Base-by-base conservation (phyloP, 805 yeast species). In the Pichia deserticola region DNA sequence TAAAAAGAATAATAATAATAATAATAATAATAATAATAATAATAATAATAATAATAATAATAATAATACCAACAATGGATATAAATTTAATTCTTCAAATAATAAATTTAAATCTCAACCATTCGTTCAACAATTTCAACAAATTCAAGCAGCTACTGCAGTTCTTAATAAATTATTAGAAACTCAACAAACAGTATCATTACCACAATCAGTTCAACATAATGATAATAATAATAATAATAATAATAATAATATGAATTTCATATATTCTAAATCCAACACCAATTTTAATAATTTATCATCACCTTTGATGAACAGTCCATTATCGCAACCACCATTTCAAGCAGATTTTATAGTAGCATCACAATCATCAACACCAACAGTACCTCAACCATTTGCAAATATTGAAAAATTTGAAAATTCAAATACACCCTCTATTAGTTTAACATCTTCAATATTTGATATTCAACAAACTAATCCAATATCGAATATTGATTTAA, bases 51-150 rank as follows among this genome's bases (percentile, higher is more conserved):
- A 38, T 57, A 37, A 40, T 59, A 69, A 38, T 29, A n/a, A 5
- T 8, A n/a, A 10, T 29, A 15, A 15, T 10, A 34, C 27, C 27
- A 10, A 29, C 15, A 35, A 29, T 25, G 20, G 20, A 20, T 20
- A 20, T 20, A 20, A 20, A 20, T 20, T 3, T 20, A 20, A 20
- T 20, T 20, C 20, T 20, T 20, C 20, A 20, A 35, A 20, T 35
- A 12, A 35, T 8, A 39, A 42, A 10, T n/a, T 28, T 27, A 33
- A 42, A 6, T n/a, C 38, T 3, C 62, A 45, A 27, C 62, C 51
- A 15, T 53, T 40, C 30, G 61, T 51, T 28, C 55, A 40, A 40
- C 56, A 33, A 39, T 57, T 32, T 29, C 50, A 28, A n/a, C 59
- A 45, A 35, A 38, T 36, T 13, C 51, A 41, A 30, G 41, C 45